Evolutionary conservation across 805 yeast genomes (phyloP), one percentile per base, ranked within the genome.

Genomic region (Candida yuanshanica): DNA sequence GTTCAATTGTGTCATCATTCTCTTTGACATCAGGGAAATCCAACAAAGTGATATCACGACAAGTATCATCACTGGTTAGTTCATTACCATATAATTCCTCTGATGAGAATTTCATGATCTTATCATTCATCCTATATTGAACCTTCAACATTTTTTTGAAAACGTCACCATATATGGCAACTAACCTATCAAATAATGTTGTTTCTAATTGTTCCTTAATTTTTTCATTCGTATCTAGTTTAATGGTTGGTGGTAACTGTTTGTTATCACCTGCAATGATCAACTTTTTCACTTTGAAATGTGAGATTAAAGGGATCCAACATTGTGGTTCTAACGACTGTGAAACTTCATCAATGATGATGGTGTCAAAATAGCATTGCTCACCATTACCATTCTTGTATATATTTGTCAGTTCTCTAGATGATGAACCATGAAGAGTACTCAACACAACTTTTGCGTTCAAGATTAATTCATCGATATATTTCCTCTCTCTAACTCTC

Each of bases 251-350:
- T 0, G 98, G 91, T 24, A 91, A 66, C 60, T 91, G 99, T 64
- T 79, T 79, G 55, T 90, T 83, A 58, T 91, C 99, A 39, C 99
- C 99, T 0, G 98, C 97, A 20, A 91, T 71, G 2, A 91, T 75
- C 20, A 91, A 59, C 40, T 79, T 72, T 26, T 70, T 69, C 33
- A 77, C 60, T 32, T 59, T 45, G 18, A 70, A 65, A 52, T 85
- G 91, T 29, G 75, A 73, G 4, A 88, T 69, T 7, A 93, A 46
- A 1, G 99, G 97, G 20, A 91, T 89, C 97, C 97, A 90, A 54
- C 97, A 89, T 50, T 91, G 95, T 1, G 97, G 95, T 55, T 91
- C 96, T 41, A 91, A 63, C 10, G 96, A 74, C 60, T 91, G 99
- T 0, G 97, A 88, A 0, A 91, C 96, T 61, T 91, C 99, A 63